Evolutionary conservation across 805 yeast species (phyloP).

Genomic region (Spencermartinsiella europaea): DNA sequence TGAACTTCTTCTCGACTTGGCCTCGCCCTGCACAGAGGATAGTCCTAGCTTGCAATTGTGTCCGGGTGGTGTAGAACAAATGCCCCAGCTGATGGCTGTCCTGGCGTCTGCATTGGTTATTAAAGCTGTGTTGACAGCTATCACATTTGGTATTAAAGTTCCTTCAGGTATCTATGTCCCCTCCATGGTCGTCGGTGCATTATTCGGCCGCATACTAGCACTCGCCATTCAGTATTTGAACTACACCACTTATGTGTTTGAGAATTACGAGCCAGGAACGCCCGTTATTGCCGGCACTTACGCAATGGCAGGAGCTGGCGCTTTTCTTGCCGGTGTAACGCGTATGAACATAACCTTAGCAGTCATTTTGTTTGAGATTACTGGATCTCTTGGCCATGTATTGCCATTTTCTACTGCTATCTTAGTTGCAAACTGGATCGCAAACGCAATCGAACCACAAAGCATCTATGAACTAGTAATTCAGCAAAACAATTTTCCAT

Average conservation of each 20-base stretch:
- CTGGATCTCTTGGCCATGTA: slow-evolving; percentile 53
- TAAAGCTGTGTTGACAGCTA: slow-evolving; percentile 43
- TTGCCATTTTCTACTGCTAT: slow-evolving; percentile 52
- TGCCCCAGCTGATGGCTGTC: slow-evolving; percentile 31
- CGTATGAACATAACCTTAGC: slow-evolving; percentile 90
- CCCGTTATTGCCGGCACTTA: slow-evolving; percentile 93
- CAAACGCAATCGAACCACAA: slow-evolving; percentile 45
- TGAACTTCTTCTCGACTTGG: slow-evolving; percentile 46
- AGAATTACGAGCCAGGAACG: slow-evolving; percentile 38
- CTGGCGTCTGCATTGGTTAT: slow-evolving; percentile 40
- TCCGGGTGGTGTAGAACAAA: slow-evolving; percentile 26
- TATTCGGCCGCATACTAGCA: slow-evolving; percentile 50
- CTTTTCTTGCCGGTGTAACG: slow-evolving; percentile 91
- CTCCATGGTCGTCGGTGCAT: slow-evolving; percentile 58
- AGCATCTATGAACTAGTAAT: slow-evolving; percentile 48
- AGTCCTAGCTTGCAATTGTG: slow-evolving; percentile 21
- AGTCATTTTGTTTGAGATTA: slow-evolving; percentile 76
- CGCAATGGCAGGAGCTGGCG: slow-evolving; percentile 95
- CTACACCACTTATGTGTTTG: slow-evolving; percentile 23
- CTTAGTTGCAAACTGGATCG: slow-evolving; percentile 54
- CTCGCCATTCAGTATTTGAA: slow-evolving; percentile 39
- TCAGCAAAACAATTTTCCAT: slow-evolving; percentile 47
- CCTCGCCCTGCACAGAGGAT: slow-evolving; percentile 41
- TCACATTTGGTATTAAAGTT: slow-evolving; percentile 53
- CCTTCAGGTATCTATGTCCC: slow-evolving; percentile 63